phyloP scores from a whole-genome alignment of 2,329 filamentous ascomycete species.

The Helotiales sp. region DNA sequence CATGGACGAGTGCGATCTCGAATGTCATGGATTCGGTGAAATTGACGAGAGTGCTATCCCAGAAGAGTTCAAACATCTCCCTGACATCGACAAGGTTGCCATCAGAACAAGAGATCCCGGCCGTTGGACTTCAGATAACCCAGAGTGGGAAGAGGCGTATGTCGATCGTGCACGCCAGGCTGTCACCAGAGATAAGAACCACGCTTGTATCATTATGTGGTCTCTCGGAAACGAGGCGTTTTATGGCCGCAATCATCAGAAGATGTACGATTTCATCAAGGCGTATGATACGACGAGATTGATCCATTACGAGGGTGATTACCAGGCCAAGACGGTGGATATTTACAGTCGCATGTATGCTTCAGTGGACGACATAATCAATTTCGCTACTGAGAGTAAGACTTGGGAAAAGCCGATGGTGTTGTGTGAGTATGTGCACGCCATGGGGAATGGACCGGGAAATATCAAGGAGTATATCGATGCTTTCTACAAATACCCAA shows the following conservation, averaged over 20 bases:
- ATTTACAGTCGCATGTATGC: slow-evolving; percentile 63
- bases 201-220: slow-evolving; percentile 62
- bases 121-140: slow-evolving; percentile 55
- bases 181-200: slow-evolving; percentile 60
- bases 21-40: slow-evolving; percentile 57
- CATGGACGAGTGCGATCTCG: slow-evolving; percentile 61
- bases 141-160: slow-evolving; percentile 57
- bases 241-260: slow-evolving; percentile 58
- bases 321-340: slow-evolving; percentile 55
- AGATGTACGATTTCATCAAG: slow-evolving; percentile 61
- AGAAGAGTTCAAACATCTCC: slow-evolving; percentile 45
- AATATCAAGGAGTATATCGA: slow-evolving; percentile 61
- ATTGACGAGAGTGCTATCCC: slow-evolving; percentile 40
- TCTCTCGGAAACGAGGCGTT: slow-evolving; percentile 63
- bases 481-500: slow-evolving; percentile 56
- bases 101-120: slow-evolving; percentile 53
- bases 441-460: slow-evolving; percentile 65
- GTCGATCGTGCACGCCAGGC: slow-evolving; percentile 61
- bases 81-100: slow-evolving; percentile 52
- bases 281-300: slow-evolving; percentile 55
- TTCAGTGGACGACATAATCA: slow-evolving; percentile 43
- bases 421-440: slow-evolving; percentile 46
- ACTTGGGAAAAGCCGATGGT: slow-evolving; percentile 45
- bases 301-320: slow-evolving; percentile 62
- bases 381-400: slow-evolving; percentile 24